Base-by-base conservation (phyloP, 495 filamentous ascomycete genomes). In the Hamigera avellanea region DNA sequence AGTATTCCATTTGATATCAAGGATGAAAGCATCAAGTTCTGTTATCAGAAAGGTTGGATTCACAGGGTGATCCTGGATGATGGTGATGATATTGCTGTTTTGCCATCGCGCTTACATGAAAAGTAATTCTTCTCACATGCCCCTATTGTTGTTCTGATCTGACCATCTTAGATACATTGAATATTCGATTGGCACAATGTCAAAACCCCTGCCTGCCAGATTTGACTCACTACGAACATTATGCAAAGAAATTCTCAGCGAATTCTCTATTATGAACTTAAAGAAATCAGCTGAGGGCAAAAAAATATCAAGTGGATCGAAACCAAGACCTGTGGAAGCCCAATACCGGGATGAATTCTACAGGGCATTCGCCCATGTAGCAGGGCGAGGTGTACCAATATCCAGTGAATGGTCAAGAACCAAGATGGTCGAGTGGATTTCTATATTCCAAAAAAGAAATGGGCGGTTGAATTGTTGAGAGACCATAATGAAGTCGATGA, bases 341-440 rank as follows among this genome's bases (percentile, higher is more conserved):
- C 45, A 52, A 25, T 52, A 49, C 39, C 49, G 48, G 33, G 48
- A 45, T 34, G 44, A 51, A 15, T 51, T 44, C 40, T 51, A 48
- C 21, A 33, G 32, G 29, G 32, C 26, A 19, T 48, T 44, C 28
- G 43, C 40, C 21, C 21, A 7, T 19, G 14, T 53, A 33, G 42
- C 32, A 25, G 49, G 46, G 31, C 27, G 36, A 32, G 46, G 40
- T 34, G 43, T 49, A 26, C 43, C 43, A 34, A 36, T 49, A 14
- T 46, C 19, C 25, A 41, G 26, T 18, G 40, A 46, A 35, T 53
- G 43, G 49, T 42, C 7, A 40, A 40, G 27, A 39, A 36, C 7
- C 17, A 12, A 14, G 29, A 40, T 39, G 42, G 49, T 14, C 35
- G 35, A 35, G 39, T 52, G 12, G 48, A 51, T 33, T 48, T 52